phyloP scores from a whole-genome alignment of 2,329 filamentous ascomycete species.

The Colletotrichum sp. region DNA sequence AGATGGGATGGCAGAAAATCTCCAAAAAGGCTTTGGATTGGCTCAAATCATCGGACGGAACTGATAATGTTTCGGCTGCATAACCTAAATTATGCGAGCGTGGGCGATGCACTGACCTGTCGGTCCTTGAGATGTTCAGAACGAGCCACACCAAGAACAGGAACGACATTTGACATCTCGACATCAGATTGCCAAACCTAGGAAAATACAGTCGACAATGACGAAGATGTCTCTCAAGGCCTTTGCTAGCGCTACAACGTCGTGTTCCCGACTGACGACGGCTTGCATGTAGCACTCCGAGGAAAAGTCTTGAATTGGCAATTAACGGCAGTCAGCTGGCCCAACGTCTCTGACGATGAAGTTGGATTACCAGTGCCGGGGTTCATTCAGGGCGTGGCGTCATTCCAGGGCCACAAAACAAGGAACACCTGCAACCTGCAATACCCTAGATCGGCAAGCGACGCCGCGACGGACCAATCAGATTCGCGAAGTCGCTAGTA shows the following conservation, averaged over 20 bases:
- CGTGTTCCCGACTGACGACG: not conserved
- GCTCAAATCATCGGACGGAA: not conserved
- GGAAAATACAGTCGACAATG: not conserved
- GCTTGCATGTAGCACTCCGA: not conserved
- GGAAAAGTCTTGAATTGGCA: not conserved
- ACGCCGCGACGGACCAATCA: slow-evolving; percentile 8
- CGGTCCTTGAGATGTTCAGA: not conserved
- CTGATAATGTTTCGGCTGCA: slow-evolving; percentile 1
- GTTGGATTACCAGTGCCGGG: not conserved
- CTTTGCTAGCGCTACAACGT: not conserved
- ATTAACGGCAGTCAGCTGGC: slow-evolving; percentile 2
- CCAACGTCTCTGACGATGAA: slow-evolving; percentile 8
- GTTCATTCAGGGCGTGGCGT: slow-evolving; percentile 14
- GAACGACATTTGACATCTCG: not conserved
- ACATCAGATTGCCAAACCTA: not conserved
- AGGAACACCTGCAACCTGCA: slow-evolving; percentile 13
- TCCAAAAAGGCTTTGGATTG: not conserved
- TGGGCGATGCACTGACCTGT: not conserved
- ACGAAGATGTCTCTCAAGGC: not conserved
- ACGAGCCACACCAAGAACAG: not conserved
- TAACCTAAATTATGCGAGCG: not conserved
- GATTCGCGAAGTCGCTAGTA: slow-evolving; percentile 1
- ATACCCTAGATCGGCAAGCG: slow-evolving; percentile 11
- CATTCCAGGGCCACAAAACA: slow-evolving; percentile 19
- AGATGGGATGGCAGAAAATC: slow-evolving; percentile 8